A percentile compares a stretch with the other conserved stretches of the same genome.
Conservation (phyloP, 2,329 filamentous ascomycete genomes). For the Talaromyces atroroseus region DNA sequence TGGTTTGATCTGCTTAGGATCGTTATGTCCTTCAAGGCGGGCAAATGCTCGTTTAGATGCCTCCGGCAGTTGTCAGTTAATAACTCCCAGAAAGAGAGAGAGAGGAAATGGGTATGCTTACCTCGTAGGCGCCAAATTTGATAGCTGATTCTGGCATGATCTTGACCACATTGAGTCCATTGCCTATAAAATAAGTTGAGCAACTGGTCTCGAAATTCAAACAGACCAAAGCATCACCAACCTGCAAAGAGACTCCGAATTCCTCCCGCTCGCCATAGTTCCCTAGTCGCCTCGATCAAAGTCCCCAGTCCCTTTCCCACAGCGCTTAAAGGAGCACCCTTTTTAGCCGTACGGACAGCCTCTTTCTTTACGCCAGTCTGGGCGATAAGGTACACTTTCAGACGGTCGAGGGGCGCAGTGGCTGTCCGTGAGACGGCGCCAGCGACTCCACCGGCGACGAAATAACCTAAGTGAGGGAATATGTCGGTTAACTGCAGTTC, state of each 20-base stretch:
- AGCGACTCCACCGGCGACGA: constrained; percentile 88
- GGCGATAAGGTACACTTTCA: constrained; percentile 96
- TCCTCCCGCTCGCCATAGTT: constrained; percentile 80
- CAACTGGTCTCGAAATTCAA: not conserved
- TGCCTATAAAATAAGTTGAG: constrained; percentile 54
- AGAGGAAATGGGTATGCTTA: constrained; percentile 25
- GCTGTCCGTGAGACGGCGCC: constrained; percentile 92
- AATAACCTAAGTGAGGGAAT: constrained; percentile 70
- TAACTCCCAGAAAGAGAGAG: not conserved
- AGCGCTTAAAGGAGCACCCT: constrained; percentile 61
- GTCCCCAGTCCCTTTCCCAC: constrained; percentile 63
- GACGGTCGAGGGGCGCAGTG: constrained; percentile 89
- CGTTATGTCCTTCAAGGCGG: constrained; percentile 78
- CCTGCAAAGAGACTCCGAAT: constrained; percentile 88
- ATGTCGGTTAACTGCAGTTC: constrained; percentile 43
- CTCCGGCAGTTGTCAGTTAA: constrained; percentile 30
- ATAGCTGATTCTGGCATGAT: constrained; percentile 99
- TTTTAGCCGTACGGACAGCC: constrained; percentile 61
- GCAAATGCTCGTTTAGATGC: constrained; percentile 84
- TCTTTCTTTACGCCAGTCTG: constrained; percentile 63
- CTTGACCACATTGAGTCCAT: constrained; percentile 92
- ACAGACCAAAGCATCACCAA: constrained; percentile 41
- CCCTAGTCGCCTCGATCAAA: constrained; percentile 65
- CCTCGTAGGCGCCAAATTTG: constrained; percentile 95
- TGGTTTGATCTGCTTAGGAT: constrained; percentile 71